Conservation (phyloP, 2,329 filamentous ascomycete species). For the Penicillium griseofulvum region DNA sequence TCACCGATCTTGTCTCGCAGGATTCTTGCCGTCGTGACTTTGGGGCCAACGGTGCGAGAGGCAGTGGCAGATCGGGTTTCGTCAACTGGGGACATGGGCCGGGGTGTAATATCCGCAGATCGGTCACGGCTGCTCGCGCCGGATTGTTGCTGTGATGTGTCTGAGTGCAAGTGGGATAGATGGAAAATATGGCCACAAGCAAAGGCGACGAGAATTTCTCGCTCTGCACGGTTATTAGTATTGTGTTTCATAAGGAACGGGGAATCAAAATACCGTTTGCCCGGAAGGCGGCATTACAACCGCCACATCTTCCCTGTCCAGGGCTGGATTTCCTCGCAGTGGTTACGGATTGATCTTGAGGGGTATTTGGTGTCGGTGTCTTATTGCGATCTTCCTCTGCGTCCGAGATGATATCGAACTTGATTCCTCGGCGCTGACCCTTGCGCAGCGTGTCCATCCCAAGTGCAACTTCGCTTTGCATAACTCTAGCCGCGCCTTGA, state of each 20-base stretch:
- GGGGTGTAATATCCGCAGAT: constrained; percentile 24
- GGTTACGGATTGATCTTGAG: constrained; percentile 10
- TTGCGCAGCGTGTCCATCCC: constrained; percentile 77
- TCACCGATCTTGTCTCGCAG: constrained; percentile 65
- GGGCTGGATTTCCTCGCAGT: constrained; percentile 8
- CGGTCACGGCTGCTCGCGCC: constrained; percentile 18
- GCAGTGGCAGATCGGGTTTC: constrained; percentile 27
- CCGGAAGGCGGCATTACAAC: constrained; percentile 39
- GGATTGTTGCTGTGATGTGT: constrained; percentile 18
- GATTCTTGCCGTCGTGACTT: constrained; percentile 81
- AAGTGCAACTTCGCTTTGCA: constrained; percentile 79
- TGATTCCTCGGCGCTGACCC: constrained; percentile 80
- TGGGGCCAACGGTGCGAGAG: constrained; percentile 68
- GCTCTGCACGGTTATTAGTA: constrained; percentile 39
- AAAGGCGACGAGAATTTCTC: constrained; percentile 62
- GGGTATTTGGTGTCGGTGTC: constrained; percentile 13
- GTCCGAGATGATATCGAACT: constrained; percentile 68
- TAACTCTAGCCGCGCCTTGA: constrained; percentile 79
- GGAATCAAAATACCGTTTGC: constrained; percentile 36
- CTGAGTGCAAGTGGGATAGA: constrained; percentile 57
- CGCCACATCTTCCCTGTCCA: constrained; percentile 36
- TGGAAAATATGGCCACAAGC: constrained; percentile 69
- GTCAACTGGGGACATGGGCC: constrained; percentile 24
- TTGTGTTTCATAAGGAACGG: background rate
- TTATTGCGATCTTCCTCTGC: constrained; percentile 10